Evolutionary conservation across 2,329 filamentous ascomycete genomes (phyloP), one percentile per base, ranked within the genome.

Genomic region (Penicillium sp.): DNA sequence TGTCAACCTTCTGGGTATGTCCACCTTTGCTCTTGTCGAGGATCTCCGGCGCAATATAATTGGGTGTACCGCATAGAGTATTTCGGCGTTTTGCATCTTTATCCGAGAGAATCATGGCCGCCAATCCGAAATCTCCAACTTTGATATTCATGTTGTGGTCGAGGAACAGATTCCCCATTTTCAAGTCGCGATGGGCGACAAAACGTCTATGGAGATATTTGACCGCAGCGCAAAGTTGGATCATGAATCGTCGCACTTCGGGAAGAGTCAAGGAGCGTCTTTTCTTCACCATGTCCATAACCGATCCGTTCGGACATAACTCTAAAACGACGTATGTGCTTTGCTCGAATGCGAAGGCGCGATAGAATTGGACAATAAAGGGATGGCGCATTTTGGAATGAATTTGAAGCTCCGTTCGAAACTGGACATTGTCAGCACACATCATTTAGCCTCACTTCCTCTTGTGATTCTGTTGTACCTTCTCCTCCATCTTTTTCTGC

Each of bases 11-110:
- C 69, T 97, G 92, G 61, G 96, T 94, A 69, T 99, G 94, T 0
- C 94, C 94, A 64, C 93, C 91, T 68, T 90, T 94, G 27, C 89
- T 90, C 78, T 94, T 96, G 67, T 96, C 90, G 45, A 99, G 76
- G 55, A 99, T 96, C 68, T 99, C 94, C 0, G 94, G 94, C 0
- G 94, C 94, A 62, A 99, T 96, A 70, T 99, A 99, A 72, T 99
- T 99, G 1, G 94, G 94, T 4, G 94, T 99, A 52, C 94, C 94
- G 64, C 94, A 99, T 53, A 99, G 84, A 6, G 94, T 99, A 21
- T 91, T 97, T 65, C 95, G 84, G 58, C 94, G 85, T 62, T 80
- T 76, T 84, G 91, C 71, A 86, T 99, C 94, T 70, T 88, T 91
- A 67, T 93, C 91, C 8, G 92, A 95, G 37, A 97, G 86, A 50